Evolutionary conservation across 2,329 filamentous ascomycete genomes (phyloP).

Genomic region (Cercospora canescens): DNA sequence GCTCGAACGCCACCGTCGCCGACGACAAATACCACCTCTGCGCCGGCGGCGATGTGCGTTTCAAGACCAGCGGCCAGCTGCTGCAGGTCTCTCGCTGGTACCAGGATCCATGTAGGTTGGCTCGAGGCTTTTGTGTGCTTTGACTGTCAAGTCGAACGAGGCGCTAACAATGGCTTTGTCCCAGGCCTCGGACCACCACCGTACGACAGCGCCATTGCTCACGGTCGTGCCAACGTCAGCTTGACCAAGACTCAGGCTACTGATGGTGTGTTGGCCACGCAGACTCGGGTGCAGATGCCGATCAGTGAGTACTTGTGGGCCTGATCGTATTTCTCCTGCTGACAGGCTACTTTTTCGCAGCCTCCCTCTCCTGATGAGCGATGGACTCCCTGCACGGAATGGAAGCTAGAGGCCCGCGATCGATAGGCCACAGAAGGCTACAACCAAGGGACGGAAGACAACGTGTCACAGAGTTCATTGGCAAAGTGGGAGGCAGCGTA

Average conservation of each 20-base stretch:
- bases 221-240: constrained; percentile 18
- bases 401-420: neutral
- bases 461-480: neutral
- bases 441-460: neutral
- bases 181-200: constrained; percentile 16
- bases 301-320: constrained; percentile 17
- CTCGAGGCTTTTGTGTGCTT: neutral
- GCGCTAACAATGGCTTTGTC: neutral
- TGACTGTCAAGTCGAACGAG: neutral
- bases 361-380: neutral
- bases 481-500: neutral
- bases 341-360: neutral
- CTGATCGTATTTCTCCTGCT: neutral
- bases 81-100: constrained; percentile 27
- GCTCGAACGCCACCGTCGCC: constrained; percentile 13
- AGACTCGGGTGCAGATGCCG: constrained; percentile 19
- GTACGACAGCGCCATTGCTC: constrained; percentile 27
- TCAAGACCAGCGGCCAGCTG: constrained; percentile 21
- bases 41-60: constrained; percentile 24
- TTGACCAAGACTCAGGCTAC: constrained; percentile 16
- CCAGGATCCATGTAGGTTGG: constrained; percentile 23
- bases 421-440: neutral
- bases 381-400: neutral
- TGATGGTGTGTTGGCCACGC: constrained; percentile 19
- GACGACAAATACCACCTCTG: constrained; percentile 25